Evolutionary conservation across 2,329 filamentous ascomycete species (phyloP), one percentile per base, ranked within the genome.

Genomic region (Trichoderma cornu-damae): DNA sequence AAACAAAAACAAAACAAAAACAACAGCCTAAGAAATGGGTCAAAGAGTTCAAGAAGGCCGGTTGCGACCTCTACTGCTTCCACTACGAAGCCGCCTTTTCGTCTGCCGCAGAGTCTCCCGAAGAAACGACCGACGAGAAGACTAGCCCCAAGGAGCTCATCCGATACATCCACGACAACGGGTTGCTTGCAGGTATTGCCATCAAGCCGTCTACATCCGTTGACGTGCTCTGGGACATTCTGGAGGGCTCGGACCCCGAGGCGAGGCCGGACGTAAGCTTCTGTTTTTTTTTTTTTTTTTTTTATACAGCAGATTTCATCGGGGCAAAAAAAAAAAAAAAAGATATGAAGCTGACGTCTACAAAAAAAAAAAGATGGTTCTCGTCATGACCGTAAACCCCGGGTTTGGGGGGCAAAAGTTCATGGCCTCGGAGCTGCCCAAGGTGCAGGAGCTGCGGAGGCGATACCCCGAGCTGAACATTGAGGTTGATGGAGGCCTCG

Each of bases 61-160:
- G 94, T 54, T 96, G 92, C 75, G 91, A 99, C 73, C 81, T 99
- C n/a, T 99, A 99, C 79, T 97, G 94, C 80, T 99, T 99, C 80
- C 94, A 99, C 79, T 97, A 97, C 75, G 94, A 99, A 77, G 94
- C 94, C 24, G 94, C 94, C 62, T 82, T 94, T 64, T 96, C 90
- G 50, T 89, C 88, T 42, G 90, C 89, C 34, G 91, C 92, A 67
- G 90, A 92, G 69, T 84, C 81, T 55, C 92, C 93, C 47, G 84
- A 88, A 65, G 82, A 80, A 57, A 80, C 76, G 54, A 84, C 84
- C 12, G 87, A 88, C 56, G 72, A 78, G 60, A 87, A 85, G 72
- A 97, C 93, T 2, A 91, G 76, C 67, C 93, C 94, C 4, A 86
- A 85, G 68, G 89, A 93, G 65, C 77, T 99, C 66, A 90, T 97